Conservation (phyloP, 768 basidiomycete genomes). For the Omphalotus guepiniiformis region DNA sequence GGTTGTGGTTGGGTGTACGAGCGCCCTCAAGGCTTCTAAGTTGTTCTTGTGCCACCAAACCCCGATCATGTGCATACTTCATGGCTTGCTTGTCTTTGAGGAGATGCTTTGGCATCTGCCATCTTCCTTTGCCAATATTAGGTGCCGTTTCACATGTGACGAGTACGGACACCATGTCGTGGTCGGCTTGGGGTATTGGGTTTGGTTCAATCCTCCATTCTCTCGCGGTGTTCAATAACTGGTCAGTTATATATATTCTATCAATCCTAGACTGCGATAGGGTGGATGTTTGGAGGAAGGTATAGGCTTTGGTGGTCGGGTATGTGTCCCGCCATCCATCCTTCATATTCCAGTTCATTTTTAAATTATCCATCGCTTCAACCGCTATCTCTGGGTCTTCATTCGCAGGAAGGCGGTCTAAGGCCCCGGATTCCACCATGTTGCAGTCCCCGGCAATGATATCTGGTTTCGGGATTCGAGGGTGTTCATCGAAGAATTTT, state of each 20-base stretch:
- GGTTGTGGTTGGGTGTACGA: constrained; percentile 2
- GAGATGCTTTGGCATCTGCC: constrained; percentile 21
- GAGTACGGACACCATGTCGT: constrained; percentile 22
- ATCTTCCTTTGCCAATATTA: constrained; percentile 25
- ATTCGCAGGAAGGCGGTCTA: constrained; percentile 30
- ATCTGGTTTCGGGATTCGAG: constrained; percentile 21
- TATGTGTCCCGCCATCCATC: constrained; percentile 30
- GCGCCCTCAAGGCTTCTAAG: constrained; percentile 1
- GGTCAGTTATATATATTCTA: constrained; percentile 25
- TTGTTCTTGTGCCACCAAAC: constrained; percentile 1
- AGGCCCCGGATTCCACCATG: constrained; percentile 31
- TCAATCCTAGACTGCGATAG: constrained; percentile 27
- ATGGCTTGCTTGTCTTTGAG: constrained; percentile 16
- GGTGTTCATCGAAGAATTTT: constrained; percentile 7
- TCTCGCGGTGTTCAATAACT: constrained; percentile 4
- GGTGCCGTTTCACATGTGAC: constrained; percentile 19
- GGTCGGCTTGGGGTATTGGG: constrained; percentile 24
- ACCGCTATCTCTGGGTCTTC: constrained; percentile 11
- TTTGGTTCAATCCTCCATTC: constrained; percentile 22
- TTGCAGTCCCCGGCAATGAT: constrained; percentile 40
- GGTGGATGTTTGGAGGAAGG: constrained; percentile 18
- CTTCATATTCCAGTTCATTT: constrained; percentile 11
- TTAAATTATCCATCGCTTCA: constrained; percentile 12
- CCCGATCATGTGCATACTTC: not conserved
- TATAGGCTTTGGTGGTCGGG: constrained; percentile 20